Evolutionary conservation across 2,329 filamentous ascomycete genomes (phyloP).

Genomic region (Clonostachys chloroleuca): DNA sequence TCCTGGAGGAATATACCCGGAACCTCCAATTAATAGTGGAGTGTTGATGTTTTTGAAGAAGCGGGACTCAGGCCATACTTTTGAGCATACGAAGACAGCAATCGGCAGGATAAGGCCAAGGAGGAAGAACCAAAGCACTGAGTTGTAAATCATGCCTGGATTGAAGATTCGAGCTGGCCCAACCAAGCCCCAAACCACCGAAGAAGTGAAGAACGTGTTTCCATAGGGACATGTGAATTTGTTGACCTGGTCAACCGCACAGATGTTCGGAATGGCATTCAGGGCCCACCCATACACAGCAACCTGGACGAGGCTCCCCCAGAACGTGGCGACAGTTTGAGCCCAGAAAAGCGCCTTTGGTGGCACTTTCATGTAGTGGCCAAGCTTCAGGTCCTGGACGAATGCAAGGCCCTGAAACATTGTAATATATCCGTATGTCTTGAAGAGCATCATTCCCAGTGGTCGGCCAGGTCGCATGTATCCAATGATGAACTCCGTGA

Average conservation of each 20-base stretch:
- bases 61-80: constrained; percentile 36
- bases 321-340: too few species aligned
- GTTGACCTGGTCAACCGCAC: constrained; percentile 37
- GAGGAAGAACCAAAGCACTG: constrained; percentile 51
- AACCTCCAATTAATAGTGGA: constrained; percentile 47
- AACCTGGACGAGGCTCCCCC: too few species aligned
- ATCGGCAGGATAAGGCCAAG: constrained; percentile 43
- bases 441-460: constrained; percentile 46
- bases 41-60: constrained; percentile 43
- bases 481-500: constrained; percentile 44
- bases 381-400: too few species aligned
- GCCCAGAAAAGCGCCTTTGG: too few species aligned
- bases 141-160: constrained; percentile 33
- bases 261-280: constrained; percentile 46
- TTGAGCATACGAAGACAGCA: constrained; percentile 41
- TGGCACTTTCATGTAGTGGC: too few species aligned
- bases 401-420: too few species aligned
- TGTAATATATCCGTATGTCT: constrained; percentile 28
- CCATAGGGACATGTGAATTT: constrained; percentile 53
- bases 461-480: constrained; percentile 42
- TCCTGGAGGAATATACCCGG: constrained; percentile 46
- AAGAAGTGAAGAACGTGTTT: constrained; percentile 55
- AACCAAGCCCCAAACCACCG: constrained; percentile 58
- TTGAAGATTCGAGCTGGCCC: constrained; percentile 29
- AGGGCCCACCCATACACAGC: constrained; percentile 29